Base-by-base conservation (phyloP, 192 early-diverging fungal species). In the Umbelopsis isabellina region DNA sequence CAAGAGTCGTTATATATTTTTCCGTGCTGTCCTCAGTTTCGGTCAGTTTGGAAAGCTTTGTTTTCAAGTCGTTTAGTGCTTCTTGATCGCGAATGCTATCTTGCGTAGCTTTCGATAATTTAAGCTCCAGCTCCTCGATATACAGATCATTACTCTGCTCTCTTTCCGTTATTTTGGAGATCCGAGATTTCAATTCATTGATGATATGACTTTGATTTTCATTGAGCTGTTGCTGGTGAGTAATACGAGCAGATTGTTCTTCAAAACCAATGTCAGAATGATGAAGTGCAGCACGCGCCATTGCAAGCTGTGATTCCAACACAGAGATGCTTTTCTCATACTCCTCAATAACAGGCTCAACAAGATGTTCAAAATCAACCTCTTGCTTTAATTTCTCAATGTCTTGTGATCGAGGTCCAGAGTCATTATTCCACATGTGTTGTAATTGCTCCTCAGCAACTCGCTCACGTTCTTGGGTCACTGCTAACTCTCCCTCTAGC, bases 291-390 rank as follows among this genome's bases (percentile, higher is more conserved):
- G 88, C 88, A 30, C 81, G 82, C 3, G 87, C 76, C 58, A 85
- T 69, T n/a, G 77, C 74, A 37, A 92, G 72, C 65, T 92, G 84
- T 13, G 72, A 79, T 65, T 92, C 90, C 15, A 92, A 77, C 7
- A 72, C 75, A 9, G 86, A 82, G 21, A 91, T 84, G 58, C 82
- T 85, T 58, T 83, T 85, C 70, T 90, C 88, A 74, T 91, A 90
- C 66, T 91, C 91, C 53, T 89, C 84, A 69, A 92, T 85, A 4
- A 92, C 85, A n/a, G 90, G 83, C 76, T 86, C 80, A 65, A 92
- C 85, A 71, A 87, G 70, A 69, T 89, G 48, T 69, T 87, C 67
- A 71, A 80, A 80, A 55, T 76, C 75, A 25, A 70, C 61, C 27
- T 80, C 73, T 16, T 79, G 48, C 65, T 80, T 20, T 51, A 78